Conservation (phyloP, 2,329 filamentous ascomycete species). For the Tolypocladium sp. region DNA sequence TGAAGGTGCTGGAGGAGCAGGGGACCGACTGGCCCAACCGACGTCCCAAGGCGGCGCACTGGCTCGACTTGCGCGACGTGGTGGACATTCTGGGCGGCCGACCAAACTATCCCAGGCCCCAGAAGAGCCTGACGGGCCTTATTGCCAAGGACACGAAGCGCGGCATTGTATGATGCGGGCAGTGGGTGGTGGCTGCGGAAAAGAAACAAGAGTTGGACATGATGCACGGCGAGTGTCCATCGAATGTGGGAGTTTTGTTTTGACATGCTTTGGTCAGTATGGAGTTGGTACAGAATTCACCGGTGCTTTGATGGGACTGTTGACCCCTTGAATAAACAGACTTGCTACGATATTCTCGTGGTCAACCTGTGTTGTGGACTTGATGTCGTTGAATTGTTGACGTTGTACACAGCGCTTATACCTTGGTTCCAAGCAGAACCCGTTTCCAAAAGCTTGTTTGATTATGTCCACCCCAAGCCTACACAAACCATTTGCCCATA, state of each 20-base stretch:
- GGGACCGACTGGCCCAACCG: constrained; percentile 93
- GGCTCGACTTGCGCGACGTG: constrained; percentile 69
- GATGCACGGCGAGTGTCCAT: not conserved
- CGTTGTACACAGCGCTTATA: not conserved
- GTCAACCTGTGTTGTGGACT: not conserved
- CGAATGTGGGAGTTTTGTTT: not conserved
- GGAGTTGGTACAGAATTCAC: not conserved
- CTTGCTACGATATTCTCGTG: not conserved
- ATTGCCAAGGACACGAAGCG: constrained; percentile 54
- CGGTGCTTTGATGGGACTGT: not conserved
- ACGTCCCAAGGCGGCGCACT: constrained; percentile 76
- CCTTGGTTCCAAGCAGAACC: no score
- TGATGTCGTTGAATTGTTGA: not conserved
- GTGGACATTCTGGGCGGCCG: constrained; percentile 80
- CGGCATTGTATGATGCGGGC: constrained; percentile 22
- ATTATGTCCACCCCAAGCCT: not conserved
- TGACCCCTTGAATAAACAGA: not conserved
- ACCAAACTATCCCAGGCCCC: constrained; percentile 41
- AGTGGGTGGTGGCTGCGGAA: not conserved
- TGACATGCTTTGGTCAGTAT: not conserved
- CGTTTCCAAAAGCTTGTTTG: not conserved
- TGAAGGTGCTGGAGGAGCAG: constrained; percentile 70
- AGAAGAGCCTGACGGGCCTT: constrained; percentile 39
- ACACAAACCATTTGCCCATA: not conserved
- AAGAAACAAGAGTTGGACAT: not conserved